Conservation (phyloP, 768 basidiomycete genomes). For the Coprinellus micaceus region DNA sequence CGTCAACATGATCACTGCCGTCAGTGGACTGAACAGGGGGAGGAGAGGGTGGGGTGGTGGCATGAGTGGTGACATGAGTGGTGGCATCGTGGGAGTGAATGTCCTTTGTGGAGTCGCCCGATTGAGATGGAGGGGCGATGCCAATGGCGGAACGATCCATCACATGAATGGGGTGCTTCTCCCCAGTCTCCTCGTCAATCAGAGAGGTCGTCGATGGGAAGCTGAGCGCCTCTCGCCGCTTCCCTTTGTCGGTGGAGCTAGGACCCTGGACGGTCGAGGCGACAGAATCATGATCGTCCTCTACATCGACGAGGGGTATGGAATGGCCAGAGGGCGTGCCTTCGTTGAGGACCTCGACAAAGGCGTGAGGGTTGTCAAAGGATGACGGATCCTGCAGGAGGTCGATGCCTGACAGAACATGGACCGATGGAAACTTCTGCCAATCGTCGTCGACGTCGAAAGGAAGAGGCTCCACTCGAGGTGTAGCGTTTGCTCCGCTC, state of each 20-base stretch:
- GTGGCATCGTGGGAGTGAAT: not conserved
- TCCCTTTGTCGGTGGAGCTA: constrained; percentile 46
- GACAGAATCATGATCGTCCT: constrained; percentile 22
- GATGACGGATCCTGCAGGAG: constrained; percentile 14
- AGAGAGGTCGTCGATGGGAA: constrained; percentile 31
- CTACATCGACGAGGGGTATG: constrained; percentile 14
- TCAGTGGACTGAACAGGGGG: not conserved
- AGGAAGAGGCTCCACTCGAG: constrained; percentile 46
- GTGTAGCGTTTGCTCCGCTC: constrained; percentile 23
- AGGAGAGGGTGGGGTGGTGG: not conserved
- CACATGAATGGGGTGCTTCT: constrained; percentile 64
- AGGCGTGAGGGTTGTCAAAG: constrained; percentile 52
- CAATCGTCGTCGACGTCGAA: constrained; percentile 59
- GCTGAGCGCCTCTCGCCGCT: constrained; percentile 34
- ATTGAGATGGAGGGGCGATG: not conserved
- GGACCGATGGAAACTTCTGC: constrained; percentile 48
- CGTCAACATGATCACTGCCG: not conserved
- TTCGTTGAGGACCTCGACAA: constrained; percentile 52
- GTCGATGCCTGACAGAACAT: constrained; percentile 33
- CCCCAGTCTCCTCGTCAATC: constrained; percentile 40
- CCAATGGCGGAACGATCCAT: constrained; percentile 31
- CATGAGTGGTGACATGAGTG: too few relatives aligned
- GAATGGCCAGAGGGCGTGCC: constrained; percentile 24
- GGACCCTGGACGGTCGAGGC: constrained; percentile 26
- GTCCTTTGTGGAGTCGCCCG: too few relatives aligned